phyloP scores from a whole-genome alignment of 331 rosid genomes.

The Cucumis variabilis region DNA sequence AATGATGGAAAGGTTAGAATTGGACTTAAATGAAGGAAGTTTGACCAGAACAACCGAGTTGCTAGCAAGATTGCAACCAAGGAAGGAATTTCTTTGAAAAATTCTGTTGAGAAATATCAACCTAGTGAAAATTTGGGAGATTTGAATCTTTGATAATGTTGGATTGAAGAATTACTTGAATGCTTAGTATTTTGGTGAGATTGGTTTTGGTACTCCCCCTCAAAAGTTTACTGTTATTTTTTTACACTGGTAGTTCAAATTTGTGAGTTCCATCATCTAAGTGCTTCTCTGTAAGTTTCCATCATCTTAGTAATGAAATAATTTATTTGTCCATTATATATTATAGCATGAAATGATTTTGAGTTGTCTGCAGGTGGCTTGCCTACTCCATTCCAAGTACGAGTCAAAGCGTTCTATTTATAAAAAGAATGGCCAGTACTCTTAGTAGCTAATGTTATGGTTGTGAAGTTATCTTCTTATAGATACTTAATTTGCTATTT shows the following conservation, averaged over 20 bases:
- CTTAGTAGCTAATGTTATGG: too few species aligned
- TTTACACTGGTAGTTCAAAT: conserved; percentile 79
- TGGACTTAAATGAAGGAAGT: conserved; percentile 56
- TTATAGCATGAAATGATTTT: too few species aligned
- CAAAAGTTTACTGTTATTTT: conserved; percentile 73
- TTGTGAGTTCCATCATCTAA: conserved; percentile 79
- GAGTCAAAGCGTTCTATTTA: too few species aligned
- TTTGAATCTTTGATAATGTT: conserved; percentile 50
- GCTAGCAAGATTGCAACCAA: conserved; percentile 58
- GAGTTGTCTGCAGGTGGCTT: too few species aligned
- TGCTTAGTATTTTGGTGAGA: conserved; percentile 79
- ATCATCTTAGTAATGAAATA: too few species aligned
- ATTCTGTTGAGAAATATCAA: conserved; percentile 41
- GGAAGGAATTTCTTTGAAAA: conserved; percentile 44
- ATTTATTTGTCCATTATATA: too few species aligned
- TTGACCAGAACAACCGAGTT: conserved; percentile 50
- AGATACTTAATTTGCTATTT: background rate
- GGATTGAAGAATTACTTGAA: conserved; percentile 71
- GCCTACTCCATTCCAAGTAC: too few species aligned
- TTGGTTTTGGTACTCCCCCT: conserved; percentile 72
- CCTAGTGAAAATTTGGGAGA: conserved; percentile 40
- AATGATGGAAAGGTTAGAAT: conserved; percentile 54
- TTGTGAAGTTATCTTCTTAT: too few species aligned
- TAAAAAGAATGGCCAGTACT: too few species aligned
- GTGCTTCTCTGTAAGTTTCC: conserved; percentile 78